phyloP scores from a whole-genome alignment of 2,329 filamentous ascomycete species.

The Cladosporium sp. region DNA sequence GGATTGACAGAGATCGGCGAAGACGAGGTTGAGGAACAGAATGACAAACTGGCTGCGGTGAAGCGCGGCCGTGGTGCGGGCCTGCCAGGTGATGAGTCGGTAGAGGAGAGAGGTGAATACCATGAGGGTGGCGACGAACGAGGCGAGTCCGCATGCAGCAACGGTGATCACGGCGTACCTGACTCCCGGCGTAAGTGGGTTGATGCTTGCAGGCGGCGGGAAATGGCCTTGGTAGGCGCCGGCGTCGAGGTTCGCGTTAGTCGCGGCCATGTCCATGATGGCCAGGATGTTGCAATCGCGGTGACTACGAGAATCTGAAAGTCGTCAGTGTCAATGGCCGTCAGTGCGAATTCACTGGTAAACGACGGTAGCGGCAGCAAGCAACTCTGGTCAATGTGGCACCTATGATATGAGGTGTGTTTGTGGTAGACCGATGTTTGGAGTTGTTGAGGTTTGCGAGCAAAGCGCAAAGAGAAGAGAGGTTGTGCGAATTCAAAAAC shows the following conservation, averaged over 20 bases:
- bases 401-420: no score
- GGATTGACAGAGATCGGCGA: slow-evolving; percentile 67
- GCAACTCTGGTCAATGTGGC: no score
- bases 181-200: slow-evolving; percentile 18
- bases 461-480: no score
- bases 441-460: no score
- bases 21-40: slow-evolving; percentile 64
- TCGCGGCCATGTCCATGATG: not conserved
- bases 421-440: no score
- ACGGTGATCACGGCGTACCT: slow-evolving; percentile 28
- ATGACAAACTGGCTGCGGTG: slow-evolving; percentile 62
- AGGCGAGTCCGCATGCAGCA: slow-evolving; percentile 27
- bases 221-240: slow-evolving; percentile 20
- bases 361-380: no score
- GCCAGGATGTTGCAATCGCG: not conserved
- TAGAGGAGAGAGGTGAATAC: slow-evolving; percentile 30
- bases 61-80: slow-evolving; percentile 28
- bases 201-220: slow-evolving; percentile 27
- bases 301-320: no score
- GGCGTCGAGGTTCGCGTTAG: not conserved
- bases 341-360: no score
- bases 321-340: no score
- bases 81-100: slow-evolving; percentile 29
- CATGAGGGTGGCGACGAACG: slow-evolving; percentile 24
- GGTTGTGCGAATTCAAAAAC: no score